Evolutionary conservation across 2,329 filamentous ascomycete species (phyloP).

Genomic region (Apiospora saccharicola): DNA sequence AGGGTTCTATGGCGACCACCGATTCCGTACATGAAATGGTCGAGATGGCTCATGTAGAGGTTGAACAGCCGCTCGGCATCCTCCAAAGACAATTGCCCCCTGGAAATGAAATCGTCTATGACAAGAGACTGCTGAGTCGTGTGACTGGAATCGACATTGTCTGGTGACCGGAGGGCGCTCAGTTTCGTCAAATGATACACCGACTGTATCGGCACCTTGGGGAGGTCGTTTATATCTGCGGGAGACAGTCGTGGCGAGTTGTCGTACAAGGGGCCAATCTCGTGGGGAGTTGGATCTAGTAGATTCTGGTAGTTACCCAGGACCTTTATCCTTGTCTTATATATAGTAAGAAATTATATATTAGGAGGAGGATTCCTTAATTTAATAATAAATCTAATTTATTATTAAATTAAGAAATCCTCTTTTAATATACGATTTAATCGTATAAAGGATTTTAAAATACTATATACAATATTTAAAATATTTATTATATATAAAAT

Average conservation of each 20-base stretch:
- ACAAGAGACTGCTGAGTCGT: conserved; percentile 11
- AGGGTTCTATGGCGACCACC: conserved; percentile 58
- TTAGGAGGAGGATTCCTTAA: too few species aligned
- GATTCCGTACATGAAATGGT: conserved; percentile 58
- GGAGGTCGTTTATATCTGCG: conserved; percentile 44
- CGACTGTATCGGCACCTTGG: conserved; percentile 49
- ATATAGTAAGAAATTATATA: too few species aligned
- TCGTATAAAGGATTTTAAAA: too few species aligned
- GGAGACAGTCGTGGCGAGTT: conserved; percentile 37
- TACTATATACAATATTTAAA: too few species aligned
- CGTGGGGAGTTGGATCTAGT: too few species aligned
- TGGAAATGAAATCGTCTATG: conserved; percentile 51
- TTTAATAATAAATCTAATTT: too few species aligned
- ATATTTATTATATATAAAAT: too few species aligned
- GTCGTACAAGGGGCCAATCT: conserved; percentile 35
- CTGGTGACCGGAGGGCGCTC: conserved; percentile 45
- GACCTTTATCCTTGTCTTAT: too few species aligned
- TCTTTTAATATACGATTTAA: too few species aligned
- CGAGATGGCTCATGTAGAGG: conserved; percentile 58
- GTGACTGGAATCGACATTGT: conserved; percentile 31
- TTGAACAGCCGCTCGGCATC: conserved; percentile 60
- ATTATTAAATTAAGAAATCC: too few species aligned
- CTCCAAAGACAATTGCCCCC: conserved; percentile 51
- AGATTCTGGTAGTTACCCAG: too few species aligned
- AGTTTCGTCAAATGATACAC: conserved; percentile 49